Conservation (phyloP, 805 yeast species). For the Kodamaea neixiangensis region DNA sequence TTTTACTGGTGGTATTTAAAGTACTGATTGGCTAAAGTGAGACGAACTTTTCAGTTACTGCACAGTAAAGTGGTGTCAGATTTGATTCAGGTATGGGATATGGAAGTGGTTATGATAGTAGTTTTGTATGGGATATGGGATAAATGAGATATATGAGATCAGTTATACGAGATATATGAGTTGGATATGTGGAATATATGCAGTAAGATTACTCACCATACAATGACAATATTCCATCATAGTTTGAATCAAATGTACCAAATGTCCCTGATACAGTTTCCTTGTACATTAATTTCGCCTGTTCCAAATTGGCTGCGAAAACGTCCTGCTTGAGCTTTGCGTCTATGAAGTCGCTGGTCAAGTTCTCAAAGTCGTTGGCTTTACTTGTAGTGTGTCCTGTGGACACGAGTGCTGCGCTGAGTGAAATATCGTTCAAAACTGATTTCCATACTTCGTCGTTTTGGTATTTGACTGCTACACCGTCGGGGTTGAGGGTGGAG, state of each 20-base stretch:
- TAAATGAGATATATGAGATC: no score
- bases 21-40: not conserved
- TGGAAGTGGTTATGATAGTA: not conserved
- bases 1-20: not conserved
- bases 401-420: slow-evolving; percentile 38
- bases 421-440: slow-evolving; percentile 35
- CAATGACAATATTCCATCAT: slow-evolving; percentile 3
- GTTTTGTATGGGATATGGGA: not conserved
- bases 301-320: slow-evolving; percentile 23
- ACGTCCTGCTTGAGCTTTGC: slow-evolving; percentile 21
- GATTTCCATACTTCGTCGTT: slow-evolving; percentile 27
- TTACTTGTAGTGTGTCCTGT: slow-evolving; percentile 29
- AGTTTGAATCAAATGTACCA: not conserved
- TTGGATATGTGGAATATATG: no score
- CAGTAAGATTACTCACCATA: not conserved
- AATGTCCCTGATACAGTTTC: not conserved
- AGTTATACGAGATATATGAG: no score
- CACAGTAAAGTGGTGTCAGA: no score
- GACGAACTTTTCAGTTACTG: no score
- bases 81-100: not conserved
- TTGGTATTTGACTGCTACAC: slow-evolving; percentile 4
- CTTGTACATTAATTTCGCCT: slow-evolving; percentile 15
- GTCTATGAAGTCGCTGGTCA: slow-evolving; percentile 31
- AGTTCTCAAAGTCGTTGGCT: slow-evolving; percentile 22
- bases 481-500: not conserved